Evolutionary conservation across 129 eudicot species (phyloP).

Genomic region (Tanacetum coccineum): DNA sequence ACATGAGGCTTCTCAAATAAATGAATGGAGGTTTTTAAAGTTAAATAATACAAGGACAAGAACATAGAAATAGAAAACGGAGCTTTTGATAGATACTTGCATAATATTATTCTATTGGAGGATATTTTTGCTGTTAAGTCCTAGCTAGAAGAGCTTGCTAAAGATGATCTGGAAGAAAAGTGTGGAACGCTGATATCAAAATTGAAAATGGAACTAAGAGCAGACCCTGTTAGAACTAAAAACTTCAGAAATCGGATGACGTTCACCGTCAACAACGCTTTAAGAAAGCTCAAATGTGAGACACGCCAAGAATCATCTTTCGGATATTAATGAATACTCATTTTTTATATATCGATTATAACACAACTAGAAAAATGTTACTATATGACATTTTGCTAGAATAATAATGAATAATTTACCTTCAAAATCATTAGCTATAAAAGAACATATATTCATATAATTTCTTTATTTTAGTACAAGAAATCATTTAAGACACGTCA

Average conservation of each 20-base stretch:
- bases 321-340: too few relatives aligned
- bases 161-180: slow-evolving; percentile 26
- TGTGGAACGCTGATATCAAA: slow-evolving; percentile 30
- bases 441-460: too few relatives aligned
- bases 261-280: slow-evolving; percentile 56
- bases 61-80: slow-evolving; percentile 73
- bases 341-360: too few relatives aligned
- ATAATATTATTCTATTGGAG: slow-evolving; percentile 56
- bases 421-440: too few relatives aligned
- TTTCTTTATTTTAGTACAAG: too few relatives aligned
- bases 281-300: slow-evolving; percentile 47
- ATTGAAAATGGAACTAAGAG: slow-evolving; percentile 49
- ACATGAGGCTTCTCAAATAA: slow-evolving; percentile 79
- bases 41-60: slow-evolving; percentile 67
- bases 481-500: too few relatives aligned
- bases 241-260: slow-evolving; percentile 64
- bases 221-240: slow-evolving; percentile 59
- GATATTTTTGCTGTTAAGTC: slow-evolving; percentile 60
- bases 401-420: too few relatives aligned
- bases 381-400: too few relatives aligned
- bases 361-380: too few relatives aligned
- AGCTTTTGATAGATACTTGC: slow-evolving; percentile 87
- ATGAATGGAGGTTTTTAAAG: slow-evolving; percentile 87
- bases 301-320: too few relatives aligned
- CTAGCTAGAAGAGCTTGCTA: slow-evolving; percentile 30